A percentile compares a stretch with the other conserved stretches of the same genome.
Evolutionary conservation across 1,284 basidiomycete genomes (phyloP).

Genomic region (Austroboletus novae-zelandiae): DNA sequence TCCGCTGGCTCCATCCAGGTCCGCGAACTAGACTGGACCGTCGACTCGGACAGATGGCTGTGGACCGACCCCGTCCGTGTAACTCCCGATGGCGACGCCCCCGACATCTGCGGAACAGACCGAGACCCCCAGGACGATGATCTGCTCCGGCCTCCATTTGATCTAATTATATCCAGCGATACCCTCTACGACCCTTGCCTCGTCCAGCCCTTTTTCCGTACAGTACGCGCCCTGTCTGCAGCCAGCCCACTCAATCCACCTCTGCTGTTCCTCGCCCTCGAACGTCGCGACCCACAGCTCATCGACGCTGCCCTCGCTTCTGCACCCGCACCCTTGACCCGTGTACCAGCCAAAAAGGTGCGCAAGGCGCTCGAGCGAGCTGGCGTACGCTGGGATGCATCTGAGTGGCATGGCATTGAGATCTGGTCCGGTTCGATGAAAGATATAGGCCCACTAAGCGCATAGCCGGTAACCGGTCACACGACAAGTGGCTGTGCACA

Average conservation of each 20-base stretch:
- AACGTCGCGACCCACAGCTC: conserved; percentile 71
- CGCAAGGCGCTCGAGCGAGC: conserved; percentile 59
- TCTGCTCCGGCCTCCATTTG: conserved; percentile 55
- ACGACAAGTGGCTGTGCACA: conserved; percentile 23
- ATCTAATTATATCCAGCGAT: conserved; percentile 83
- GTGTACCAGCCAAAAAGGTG: conserved; percentile 60
- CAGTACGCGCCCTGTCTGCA: conserved; percentile 55
- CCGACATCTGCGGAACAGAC: neutral
- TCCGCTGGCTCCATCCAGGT: conserved; percentile 49
- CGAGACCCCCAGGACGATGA: neutral
- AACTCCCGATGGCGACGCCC: conserved; percentile 13
- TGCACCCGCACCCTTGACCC: conserved; percentile 53
- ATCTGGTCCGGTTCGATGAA: conserved; percentile 50
- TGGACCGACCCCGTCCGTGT: conserved; percentile 27
- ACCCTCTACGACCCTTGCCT: conserved; percentile 75
- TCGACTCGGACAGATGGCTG: conserved; percentile 35
- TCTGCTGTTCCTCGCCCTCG: conserved; percentile 69
- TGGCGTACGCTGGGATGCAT: conserved; percentile 56
- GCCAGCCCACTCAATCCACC: conserved; percentile 37
- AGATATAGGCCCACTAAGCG: neutral
- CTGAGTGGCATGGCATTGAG: conserved; percentile 76
- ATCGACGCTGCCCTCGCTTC: conserved; percentile 55
- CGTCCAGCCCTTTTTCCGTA: conserved; percentile 66
- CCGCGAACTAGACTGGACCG: conserved; percentile 49
- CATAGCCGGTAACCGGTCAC: conserved; percentile 1